phyloP scores from a whole-genome alignment of 176 grass and related monocot species.

The Oryza meridionalis region DNA sequence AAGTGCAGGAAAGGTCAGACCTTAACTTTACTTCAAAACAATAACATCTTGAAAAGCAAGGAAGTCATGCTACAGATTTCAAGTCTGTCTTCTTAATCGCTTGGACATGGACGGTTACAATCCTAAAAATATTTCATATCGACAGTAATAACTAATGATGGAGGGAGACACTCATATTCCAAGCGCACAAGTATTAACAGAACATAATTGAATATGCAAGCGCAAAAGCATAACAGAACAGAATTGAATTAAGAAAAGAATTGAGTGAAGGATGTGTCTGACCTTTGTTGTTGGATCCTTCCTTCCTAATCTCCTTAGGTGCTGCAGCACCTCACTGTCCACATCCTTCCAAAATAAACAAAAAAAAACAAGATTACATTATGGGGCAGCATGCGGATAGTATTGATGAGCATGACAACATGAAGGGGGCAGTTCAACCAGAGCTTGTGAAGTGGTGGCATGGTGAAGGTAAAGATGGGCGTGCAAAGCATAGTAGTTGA shows the following conservation, averaged over 20 bases:
- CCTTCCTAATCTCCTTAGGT: constrained; percentile 83
- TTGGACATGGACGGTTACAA: too few relatives aligned
- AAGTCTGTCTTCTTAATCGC: too few relatives aligned
- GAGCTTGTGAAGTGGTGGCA: background rate
- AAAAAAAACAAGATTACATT: constrained; percentile 18
- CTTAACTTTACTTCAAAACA: background rate
- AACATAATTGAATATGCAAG: background rate
- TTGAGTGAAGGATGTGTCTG: constrained; percentile 25
- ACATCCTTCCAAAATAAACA: constrained; percentile 53
- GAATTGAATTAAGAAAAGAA: background rate
- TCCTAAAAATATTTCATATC: too few relatives aligned
- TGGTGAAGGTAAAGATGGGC: background rate
- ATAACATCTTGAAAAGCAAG: background rate
- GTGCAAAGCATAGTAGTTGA: background rate
- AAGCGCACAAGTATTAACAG: background rate
- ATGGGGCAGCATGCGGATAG: constrained; percentile 1
- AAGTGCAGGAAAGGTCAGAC: background rate
- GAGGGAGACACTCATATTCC: background rate
- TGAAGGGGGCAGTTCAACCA: constrained; percentile 4
- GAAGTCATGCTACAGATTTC: background rate
- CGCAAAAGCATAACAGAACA: background rate
- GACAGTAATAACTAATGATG: background rate
- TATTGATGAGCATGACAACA: background rate
- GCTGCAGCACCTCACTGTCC: constrained; percentile 78
- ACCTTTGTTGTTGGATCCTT: constrained; percentile 98